phyloP scores from a whole-genome alignment of 2,329 filamentous ascomycete genomes.

The Pestalotiopsis sp. region DNA sequence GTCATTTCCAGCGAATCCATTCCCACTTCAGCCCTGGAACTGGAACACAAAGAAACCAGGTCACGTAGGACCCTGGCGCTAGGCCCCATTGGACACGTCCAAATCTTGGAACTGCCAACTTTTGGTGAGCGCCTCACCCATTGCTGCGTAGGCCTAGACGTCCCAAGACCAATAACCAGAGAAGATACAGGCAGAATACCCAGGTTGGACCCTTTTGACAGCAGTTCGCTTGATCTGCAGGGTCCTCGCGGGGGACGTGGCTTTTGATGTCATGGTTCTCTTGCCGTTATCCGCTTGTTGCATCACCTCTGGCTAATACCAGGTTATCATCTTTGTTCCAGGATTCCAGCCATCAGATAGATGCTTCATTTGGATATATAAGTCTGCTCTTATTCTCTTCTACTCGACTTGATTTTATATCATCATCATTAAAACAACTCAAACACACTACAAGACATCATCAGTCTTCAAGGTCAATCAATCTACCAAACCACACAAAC shows the following conservation, averaged over 20 bases:
- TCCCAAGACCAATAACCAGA: neutral
- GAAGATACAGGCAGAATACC: neutral
- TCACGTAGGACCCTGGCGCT: conserved; percentile 8
- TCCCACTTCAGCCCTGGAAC: neutral
- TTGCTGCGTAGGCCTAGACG: neutral
- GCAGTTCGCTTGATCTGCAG: conserved; percentile 14
- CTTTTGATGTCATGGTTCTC: conserved; percentile 16
- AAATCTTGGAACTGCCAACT: conserved; percentile 14
- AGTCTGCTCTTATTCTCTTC: conserved; percentile 8
- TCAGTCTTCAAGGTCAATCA: neutral
- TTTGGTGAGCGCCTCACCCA: neutral
- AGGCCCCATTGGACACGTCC: neutral
- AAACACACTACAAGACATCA: conserved; percentile 3
- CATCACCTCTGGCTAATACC: conserved; percentile 20
- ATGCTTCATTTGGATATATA: conserved; percentile 11
- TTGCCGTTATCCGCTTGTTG: conserved; percentile 8
- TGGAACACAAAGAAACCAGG: neutral
- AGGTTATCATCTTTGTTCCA: neutral
- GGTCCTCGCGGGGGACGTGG: conserved; percentile 1
- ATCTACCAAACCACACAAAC: conserved; percentile 9
- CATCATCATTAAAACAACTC: neutral
- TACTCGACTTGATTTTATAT: neutral
- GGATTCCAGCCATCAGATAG: neutral
- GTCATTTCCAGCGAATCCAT: neutral
- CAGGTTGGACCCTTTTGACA: neutral